Conservation (phyloP, 1,284 basidiomycete species). For the Rhodotorula sp. region DNA sequence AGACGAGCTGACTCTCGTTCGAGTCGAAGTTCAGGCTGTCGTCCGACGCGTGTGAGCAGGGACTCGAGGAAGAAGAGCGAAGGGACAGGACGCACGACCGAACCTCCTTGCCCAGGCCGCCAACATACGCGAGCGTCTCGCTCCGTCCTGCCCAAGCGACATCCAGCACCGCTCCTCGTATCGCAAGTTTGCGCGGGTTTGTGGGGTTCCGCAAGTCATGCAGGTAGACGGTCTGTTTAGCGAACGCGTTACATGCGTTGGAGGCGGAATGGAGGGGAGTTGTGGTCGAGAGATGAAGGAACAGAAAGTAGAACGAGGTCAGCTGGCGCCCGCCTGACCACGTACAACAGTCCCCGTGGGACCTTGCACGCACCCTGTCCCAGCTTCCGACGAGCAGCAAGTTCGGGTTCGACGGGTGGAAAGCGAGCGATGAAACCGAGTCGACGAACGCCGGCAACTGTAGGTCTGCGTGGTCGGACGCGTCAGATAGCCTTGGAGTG, state of each 20-base stretch:
- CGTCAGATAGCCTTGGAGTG: background rate
- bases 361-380: conserved; percentile 68
- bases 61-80: background rate
- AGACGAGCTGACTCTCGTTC: conserved; percentile 51
- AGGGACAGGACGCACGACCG: conserved; percentile 56
- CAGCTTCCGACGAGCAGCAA: conserved; percentile 77
- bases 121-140: conserved; percentile 48
- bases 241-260: background rate
- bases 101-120: conserved; percentile 53
- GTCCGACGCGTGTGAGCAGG: background rate
- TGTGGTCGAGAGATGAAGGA: too few species aligned
- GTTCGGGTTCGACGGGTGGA: conserved; percentile 73
- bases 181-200: conserved; percentile 48
- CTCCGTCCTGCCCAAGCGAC: conserved; percentile 42
- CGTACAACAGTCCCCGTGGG: background rate
- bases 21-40: conserved; percentile 53
- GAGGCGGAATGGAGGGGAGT: background rate
- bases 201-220: conserved; percentile 47
- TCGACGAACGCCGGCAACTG: conserved; percentile 68
- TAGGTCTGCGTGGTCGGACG: conserved; percentile 10
- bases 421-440: conserved; percentile 73
- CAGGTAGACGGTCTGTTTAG: conserved; percentile 49
- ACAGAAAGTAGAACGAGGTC: background rate
- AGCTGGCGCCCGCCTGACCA: background rate
- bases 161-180: conserved; percentile 52